Conservation (phyloP, 345 rosid genomes). For the Melastoma malabathricum region DNA sequence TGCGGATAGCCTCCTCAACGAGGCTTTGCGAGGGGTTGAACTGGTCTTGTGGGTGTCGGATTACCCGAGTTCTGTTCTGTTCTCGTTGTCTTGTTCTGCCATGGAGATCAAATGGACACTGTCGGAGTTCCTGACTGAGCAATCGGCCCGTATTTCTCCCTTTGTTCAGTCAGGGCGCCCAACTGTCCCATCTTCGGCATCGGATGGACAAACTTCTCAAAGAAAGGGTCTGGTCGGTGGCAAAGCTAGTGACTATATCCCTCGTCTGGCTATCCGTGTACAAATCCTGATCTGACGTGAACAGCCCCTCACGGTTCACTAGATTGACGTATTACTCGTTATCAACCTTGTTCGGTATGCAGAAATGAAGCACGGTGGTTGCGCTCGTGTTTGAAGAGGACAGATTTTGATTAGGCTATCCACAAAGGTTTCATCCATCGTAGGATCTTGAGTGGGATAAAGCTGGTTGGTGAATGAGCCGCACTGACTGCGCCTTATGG, state of each 20-base stretch:
- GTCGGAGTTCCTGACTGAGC: slow-evolving; percentile 45
- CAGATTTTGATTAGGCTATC: slow-evolving; percentile 34
- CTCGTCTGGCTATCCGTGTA: slow-evolving; percentile 45
- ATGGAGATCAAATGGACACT: slow-evolving; percentile 22
- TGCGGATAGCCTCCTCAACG: not conserved
- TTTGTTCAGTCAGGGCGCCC: slow-evolving; percentile 35
- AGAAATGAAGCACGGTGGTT: slow-evolving; percentile 42
- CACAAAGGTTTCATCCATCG: slow-evolving; percentile 59
- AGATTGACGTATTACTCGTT: slow-evolving; percentile 72
- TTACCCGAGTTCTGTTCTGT: slow-evolving; percentile 9
- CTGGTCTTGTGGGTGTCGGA: not conserved
- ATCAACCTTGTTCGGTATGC: slow-evolving; percentile 59
- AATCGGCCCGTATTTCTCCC: slow-evolving; percentile 72
- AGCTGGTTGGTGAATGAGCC: slow-evolving; percentile 40
- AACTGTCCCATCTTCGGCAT: slow-evolving; percentile 78
- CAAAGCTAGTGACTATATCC: slow-evolving; percentile 49
- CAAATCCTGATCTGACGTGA: slow-evolving; percentile 82
- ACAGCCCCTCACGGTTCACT: slow-evolving; percentile 69
- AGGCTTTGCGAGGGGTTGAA: not conserved
- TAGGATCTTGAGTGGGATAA: slow-evolving; percentile 68
- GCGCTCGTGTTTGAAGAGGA: slow-evolving; percentile 27
- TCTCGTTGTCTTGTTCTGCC: slow-evolving; percentile 29
- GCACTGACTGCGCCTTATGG: slow-evolving; percentile 65
- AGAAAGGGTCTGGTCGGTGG: slow-evolving; percentile 43
- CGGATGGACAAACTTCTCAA: slow-evolving; percentile 35